phyloP scores from a whole-genome alignment of 2,329 filamentous ascomycete species.

The Catunica adiposa region DNA sequence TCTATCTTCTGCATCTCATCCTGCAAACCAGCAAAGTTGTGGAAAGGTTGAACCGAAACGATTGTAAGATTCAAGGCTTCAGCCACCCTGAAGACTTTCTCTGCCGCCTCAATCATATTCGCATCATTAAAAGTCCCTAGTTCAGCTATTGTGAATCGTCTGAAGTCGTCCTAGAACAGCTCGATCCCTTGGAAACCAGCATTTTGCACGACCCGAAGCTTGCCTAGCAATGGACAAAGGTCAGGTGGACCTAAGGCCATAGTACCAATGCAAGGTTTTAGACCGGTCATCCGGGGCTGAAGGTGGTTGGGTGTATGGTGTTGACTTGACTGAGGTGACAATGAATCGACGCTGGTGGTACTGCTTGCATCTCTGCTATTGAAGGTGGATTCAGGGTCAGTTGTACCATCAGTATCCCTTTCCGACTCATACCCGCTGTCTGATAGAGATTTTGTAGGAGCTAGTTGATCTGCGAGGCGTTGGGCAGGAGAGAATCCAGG shows the following conservation, averaged over 20 bases:
- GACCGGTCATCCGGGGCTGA: constrained; percentile 1
- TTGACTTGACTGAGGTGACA: too few relatives aligned
- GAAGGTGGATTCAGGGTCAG: too few relatives aligned
- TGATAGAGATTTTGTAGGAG: too few relatives aligned
- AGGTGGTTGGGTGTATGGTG: too few relatives aligned
- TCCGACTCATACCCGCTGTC: too few relatives aligned
- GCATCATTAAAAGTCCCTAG: neutral
- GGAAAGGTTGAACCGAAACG: constrained; percentile 17
- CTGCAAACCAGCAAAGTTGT: constrained; percentile 15
- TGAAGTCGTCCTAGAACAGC: constrained; percentile 17
- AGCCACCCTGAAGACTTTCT: neutral
- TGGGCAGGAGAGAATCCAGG: too few relatives aligned
- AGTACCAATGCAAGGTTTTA: constrained; percentile 16
- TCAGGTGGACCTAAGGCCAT: constrained; percentile 16
- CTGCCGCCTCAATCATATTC: neutral
- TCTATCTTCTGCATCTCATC: constrained; percentile 2
- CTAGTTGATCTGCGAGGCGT: too few relatives aligned
- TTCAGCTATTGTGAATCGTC: constrained; percentile 4
- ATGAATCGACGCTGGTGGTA: too few relatives aligned
- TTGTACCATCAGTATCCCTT: too few relatives aligned
- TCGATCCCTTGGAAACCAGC: constrained; percentile 16
- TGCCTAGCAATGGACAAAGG: constrained; percentile 15
- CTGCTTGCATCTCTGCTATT: too few relatives aligned
- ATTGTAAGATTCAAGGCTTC: constrained; percentile 14
- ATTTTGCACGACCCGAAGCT: constrained; percentile 14